Evolutionary conservation across 31 red algal species (phyloP), one percentile per base, ranked within the genome.

Genomic region (Asparagopsis taxiformis): DNA sequence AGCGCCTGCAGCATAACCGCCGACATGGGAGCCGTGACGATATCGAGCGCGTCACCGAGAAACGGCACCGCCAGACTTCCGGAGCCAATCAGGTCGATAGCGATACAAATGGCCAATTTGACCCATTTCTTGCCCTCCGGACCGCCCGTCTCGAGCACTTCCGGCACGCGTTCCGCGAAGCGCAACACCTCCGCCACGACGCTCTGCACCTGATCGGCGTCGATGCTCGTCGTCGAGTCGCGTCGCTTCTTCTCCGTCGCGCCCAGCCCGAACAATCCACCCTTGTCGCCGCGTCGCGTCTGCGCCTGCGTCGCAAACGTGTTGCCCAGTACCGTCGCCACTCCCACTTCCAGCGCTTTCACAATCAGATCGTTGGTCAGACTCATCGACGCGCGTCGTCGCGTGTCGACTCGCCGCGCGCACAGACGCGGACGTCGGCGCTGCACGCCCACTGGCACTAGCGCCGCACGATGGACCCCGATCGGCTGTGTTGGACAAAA

Each of bases 1-100:
- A 92, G 55, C 7, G 79, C 89, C 32, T 92, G 79, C 51, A 92
- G 49, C 78, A 84, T 79, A 56, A 74, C 44, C 0, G 89, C 89
- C 23, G 65, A 31, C 13, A 92, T 30, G 15, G 89, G 89, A 21
- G 89, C 89, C 32, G 72, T 78, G 3, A 71, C 62, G 25, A 85
- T 9, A 54, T 92, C 89, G 8, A 84, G 34, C 3, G 65, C 11
- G 29, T 92, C 89, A 9, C 79, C 78, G 0, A 92, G 0, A 28
- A 92, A 61, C 51, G 85, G 85, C 16, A 89, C 51, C 5, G 73
- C 75, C 22, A 89, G 74, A 51, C 60, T 59, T 22, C 85, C 85
- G 6, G 85, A 77, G 17, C 85, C 85, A 11, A 78, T 59, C 2
- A 89, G 55, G 37, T 89, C 85, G 22, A 89, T 80, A 35, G 38